A percentile compares a stretch with the other conserved stretches of the same genome.
Evolutionary conservation across 139 green algal species (phyloP).

Genomic region (Chlorella ohadii): DNA sequence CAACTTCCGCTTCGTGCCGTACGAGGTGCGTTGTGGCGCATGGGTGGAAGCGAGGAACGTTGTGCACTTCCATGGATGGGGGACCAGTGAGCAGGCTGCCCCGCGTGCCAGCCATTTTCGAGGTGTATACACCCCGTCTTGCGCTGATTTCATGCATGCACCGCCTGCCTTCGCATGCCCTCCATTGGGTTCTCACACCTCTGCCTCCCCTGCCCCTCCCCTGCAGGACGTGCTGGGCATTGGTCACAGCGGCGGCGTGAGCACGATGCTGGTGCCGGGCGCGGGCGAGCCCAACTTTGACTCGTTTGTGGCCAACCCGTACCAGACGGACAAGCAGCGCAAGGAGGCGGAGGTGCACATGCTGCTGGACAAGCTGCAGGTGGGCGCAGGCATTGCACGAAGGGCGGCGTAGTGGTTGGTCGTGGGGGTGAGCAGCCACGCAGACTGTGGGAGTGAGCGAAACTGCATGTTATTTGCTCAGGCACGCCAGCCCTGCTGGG

Average conservation of each 20-base stretch:
- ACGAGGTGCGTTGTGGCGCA: slow-evolving; percentile 69
- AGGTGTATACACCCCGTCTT: too few species aligned
- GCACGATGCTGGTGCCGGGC: slow-evolving; percentile 92
- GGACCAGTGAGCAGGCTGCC: too few species aligned
- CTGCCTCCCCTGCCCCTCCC: not conserved
- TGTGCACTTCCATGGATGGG: too few species aligned
- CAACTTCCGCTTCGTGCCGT: slow-evolving; percentile 89
- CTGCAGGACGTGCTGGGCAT: slow-evolving; percentile 85
- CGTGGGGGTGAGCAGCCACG: not conserved
- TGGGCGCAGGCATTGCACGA: not conserved
- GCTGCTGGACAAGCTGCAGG: slow-evolving; percentile 97
- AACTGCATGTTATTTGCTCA: too few species aligned
- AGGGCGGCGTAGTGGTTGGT: not conserved
- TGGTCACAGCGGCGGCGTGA: slow-evolving; percentile 75
- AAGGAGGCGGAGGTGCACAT: slow-evolving; percentile 89
- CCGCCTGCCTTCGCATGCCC: too few species aligned
- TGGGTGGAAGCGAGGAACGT: too few species aligned
- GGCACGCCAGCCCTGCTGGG: too few species aligned
- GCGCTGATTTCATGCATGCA: too few species aligned
- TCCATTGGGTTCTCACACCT: too few species aligned
- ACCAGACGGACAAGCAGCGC: slow-evolving; percentile 74
- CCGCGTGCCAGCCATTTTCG: too few species aligned
- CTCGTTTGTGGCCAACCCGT: slow-evolving; percentile 95
- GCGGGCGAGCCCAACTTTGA: slow-evolving; percentile 98
- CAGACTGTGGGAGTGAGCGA: too few species aligned